phyloP scores from a whole-genome alignment of 371 early-diverging fungal species.

The Smittium culicis region DNA sequence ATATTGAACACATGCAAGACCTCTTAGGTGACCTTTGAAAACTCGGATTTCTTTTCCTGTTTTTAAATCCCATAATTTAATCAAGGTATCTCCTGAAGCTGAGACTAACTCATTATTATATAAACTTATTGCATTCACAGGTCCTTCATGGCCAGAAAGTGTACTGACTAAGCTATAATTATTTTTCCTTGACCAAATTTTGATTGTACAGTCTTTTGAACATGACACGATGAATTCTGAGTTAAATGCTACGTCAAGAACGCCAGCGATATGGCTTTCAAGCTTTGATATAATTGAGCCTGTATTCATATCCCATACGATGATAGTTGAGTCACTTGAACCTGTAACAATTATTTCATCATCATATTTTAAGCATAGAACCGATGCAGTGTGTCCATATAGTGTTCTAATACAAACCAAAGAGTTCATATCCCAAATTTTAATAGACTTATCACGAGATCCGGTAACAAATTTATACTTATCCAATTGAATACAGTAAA shows the following conservation, averaged over 20 bases:
- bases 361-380: conserved; percentile 79
- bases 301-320: conserved; percentile 66
- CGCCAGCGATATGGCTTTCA: conserved; percentile 56
- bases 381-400: conserved; percentile 72
- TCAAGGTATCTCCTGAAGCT: conserved; percentile 70
- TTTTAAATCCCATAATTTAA: conserved; percentile 73
- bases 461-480: conserved; percentile 70
- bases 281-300: conserved; percentile 33
- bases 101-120: conserved; percentile 52
- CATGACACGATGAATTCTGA: conserved; percentile 63
- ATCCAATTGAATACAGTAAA: conserved; percentile 90
- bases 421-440: conserved; percentile 61
- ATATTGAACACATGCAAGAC: conserved; percentile 86
- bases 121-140: conserved; percentile 76
- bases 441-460: conserved; percentile 80
- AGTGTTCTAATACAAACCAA: conserved; percentile 55
- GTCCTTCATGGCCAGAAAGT: conserved; percentile 65
- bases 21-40: conserved; percentile 60
- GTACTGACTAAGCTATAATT: conserved; percentile 40
- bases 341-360: conserved; percentile 70
- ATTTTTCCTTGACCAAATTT: conserved; percentile 52
- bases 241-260: conserved; percentile 67
- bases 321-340: conserved; percentile 74
- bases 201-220: conserved; percentile 83
- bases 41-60: conserved; percentile 52